Evolutionary conservation across 2,329 filamentous ascomycete genomes (phyloP), one percentile per base, ranked within the genome.

Genomic region (Nakataea oryzae): DNA sequence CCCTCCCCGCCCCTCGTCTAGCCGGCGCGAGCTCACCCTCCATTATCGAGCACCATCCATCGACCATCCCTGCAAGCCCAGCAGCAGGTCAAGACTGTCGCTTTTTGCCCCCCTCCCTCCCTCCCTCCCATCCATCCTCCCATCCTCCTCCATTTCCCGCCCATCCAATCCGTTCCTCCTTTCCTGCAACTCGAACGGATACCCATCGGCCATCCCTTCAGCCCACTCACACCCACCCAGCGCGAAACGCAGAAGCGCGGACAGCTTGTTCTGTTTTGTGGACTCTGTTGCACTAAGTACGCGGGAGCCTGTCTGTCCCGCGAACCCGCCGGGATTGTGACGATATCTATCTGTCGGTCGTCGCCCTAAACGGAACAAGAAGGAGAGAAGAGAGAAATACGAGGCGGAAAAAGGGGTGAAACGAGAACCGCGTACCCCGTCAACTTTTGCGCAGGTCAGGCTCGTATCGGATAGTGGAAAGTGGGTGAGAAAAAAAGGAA

Each of bases 131-230:
- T 58, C 56, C 28, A 58, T 58, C 56, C 54, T 29, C 54, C 54
- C 54, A 29, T 58, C 56, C 56, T 58, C 29, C 56, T 58, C 56
- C 28, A 58, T 58, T 30, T 58, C 56, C 56, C 56, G 56, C 56
- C 28, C 56, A 58, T 58, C 56, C 56, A 58, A 58, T 58, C 56
- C 56, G 56, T 58, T 58, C 29, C 56, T 58, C 30, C 56, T 27
- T 58, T 58, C 56, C 56, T 30, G 26, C 56, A 58, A 27, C 54
- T 58, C 56, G 56, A 58, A 58, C 41, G 41, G 17, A 47, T 30
- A 58, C 6, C 54, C 54, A 28, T 56, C 54, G 12, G 21, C 56
- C 56, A 58, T 30, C 56, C 56, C 27, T 32, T 21, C 56, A 58
- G 41, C 41, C 41, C 41, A 47, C 41, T 8, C 41, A 47, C 41